phyloP scores from a whole-genome alignment of 2,329 filamentous ascomycete genomes.

The Juglanconis oblonga region DNA sequence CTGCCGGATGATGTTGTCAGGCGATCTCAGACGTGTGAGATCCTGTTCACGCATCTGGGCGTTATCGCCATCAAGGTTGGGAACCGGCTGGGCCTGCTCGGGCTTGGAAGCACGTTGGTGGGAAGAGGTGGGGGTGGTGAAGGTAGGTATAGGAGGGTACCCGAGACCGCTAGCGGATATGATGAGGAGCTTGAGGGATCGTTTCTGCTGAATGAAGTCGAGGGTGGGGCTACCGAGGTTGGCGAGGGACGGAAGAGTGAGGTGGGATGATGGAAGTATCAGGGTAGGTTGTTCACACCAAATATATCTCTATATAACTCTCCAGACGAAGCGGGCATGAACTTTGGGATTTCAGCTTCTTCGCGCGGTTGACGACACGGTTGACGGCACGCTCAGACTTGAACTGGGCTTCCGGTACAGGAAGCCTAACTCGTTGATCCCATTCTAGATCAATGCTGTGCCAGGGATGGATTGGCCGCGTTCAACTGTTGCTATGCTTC shows the following conservation, averaged over 20 bases:
- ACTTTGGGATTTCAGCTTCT: no score
- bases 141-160: not conserved
- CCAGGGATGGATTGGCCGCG: no score
- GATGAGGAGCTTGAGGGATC: not conserved
- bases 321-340: no score
- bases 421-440: no score
- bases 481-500: no score
- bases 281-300: not conserved
- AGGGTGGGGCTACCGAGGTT: not conserved
- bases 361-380: no score
- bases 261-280: not conserved
- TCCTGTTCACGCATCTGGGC: not conserved
- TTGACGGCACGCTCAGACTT: no score
- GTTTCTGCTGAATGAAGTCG: not conserved
- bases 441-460: no score
- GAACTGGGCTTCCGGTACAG: no score
- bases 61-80: constrained; percentile 62
- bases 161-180: not conserved
- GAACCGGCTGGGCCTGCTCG: constrained; percentile 78
- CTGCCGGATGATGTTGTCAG: not conserved
- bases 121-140: not conserved
- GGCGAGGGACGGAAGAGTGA: not conserved
- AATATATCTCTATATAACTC: no score
- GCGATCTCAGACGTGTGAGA: not conserved
- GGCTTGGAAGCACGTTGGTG: constrained; percentile 43